phyloP scores from a whole-genome alignment of 129 eudicot genomes.

The Chrysanthemum seticuspe region DNA sequence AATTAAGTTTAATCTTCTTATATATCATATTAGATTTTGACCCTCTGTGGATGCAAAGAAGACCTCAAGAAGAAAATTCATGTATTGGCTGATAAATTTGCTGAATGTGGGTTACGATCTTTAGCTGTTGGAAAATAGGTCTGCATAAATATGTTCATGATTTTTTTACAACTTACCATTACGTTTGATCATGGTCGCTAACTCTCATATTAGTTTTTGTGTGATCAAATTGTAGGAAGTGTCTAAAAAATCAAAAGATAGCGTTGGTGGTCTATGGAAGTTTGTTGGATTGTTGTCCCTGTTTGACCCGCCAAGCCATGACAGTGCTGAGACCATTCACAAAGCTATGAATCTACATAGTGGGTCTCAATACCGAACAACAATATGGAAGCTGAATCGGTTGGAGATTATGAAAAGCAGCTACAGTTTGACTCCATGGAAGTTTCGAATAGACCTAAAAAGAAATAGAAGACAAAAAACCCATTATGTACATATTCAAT shows the following conservation, averaged over 20 bases:
- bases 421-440: constrained; percentile 61
- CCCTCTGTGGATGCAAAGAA: constrained; percentile 81
- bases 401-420: constrained; percentile 67
- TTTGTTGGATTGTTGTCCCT: constrained; percentile 80
- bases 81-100: constrained; percentile 72
- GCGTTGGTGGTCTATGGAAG: constrained; percentile 80
- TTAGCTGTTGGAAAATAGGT: constrained; percentile 90
- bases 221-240: constrained; percentile 53
- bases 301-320: constrained; percentile 89
- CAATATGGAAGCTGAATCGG: constrained; percentile 79
- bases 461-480: constrained; percentile 83
- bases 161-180: not conserved
- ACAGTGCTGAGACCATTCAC: constrained; percentile 90
- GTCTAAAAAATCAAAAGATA: constrained; percentile 71
- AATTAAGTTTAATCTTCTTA: too few relatives aligned
- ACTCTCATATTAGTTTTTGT: not conserved
- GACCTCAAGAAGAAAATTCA: constrained; percentile 80
- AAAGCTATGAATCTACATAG: constrained; percentile 67
- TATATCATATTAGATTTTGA: constrained; percentile 51
- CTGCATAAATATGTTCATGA: not conserved
- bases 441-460: constrained; percentile 70
- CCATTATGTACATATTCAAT: constrained; percentile 40
- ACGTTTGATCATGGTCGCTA: constrained; percentile 1
- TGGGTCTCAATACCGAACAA: constrained; percentile 54
- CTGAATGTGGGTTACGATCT: constrained; percentile 86